Evolutionary conservation across 495 filamentous ascomycete genomes (phyloP).

Genomic region (Aspergillus incahuasiensis): DNA sequence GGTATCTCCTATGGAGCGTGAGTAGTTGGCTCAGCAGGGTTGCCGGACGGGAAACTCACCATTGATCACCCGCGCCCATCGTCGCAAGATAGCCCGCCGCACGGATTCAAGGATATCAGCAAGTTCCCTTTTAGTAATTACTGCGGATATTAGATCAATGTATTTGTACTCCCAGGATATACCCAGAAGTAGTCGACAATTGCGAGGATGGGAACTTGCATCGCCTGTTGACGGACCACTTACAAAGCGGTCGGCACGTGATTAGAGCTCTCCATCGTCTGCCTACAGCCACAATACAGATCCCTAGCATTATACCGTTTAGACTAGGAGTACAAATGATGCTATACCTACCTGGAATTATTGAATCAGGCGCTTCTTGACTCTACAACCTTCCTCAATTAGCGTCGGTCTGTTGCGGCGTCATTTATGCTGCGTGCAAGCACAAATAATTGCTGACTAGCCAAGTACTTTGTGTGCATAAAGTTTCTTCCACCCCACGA

Average conservation of each 20-base stretch:
- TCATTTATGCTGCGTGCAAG: neutral
- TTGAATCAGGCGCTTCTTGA: no score
- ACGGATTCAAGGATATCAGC: neutral
- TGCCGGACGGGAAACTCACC: conserved; percentile 14
- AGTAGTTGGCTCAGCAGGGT: neutral
- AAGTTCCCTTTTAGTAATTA: neutral
- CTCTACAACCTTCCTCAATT: neutral
- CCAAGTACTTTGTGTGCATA: conserved; percentile 19
- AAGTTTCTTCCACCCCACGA: conserved; percentile 17
- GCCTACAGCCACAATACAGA: neutral
- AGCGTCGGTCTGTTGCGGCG: neutral
- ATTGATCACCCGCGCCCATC: conserved; percentile 22
- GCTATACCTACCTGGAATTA: no score
- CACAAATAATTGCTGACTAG: neutral
- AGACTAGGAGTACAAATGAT: no score
- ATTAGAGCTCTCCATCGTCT: conserved; percentile 1
- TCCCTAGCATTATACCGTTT: no score
- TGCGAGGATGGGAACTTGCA: conserved; percentile 7
- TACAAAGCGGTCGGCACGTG: conserved; percentile 27
- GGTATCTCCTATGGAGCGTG: conserved; percentile 60
- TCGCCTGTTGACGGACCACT: conserved; percentile 12
- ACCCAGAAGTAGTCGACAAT: neutral
- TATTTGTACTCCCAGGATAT: neutral
- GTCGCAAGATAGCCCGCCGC: neutral
- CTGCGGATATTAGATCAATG: neutral